Evolutionary conservation across 2,329 filamentous ascomycete species (phyloP).

Genomic region (Ophiostoma sp.): DNA sequence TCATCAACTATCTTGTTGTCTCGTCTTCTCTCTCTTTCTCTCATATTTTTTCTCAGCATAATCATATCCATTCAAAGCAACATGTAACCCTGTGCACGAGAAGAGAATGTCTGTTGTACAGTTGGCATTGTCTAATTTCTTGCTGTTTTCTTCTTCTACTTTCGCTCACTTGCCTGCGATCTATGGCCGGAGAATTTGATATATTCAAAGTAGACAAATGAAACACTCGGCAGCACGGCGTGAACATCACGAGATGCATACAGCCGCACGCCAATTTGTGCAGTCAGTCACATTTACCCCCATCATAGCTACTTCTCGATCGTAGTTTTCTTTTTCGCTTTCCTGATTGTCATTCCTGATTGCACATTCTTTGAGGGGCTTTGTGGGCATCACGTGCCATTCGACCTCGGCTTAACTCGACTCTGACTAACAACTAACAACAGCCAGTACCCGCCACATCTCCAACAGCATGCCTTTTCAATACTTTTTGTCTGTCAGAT

Average conservation of each 20-base stretch:
- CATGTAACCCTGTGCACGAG: not conserved
- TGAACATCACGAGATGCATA: too few species aligned
- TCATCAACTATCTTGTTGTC: not conserved
- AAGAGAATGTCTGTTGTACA: not conserved
- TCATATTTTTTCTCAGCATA: not conserved
- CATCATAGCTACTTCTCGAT: too few species aligned
- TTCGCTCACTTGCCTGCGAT: not conserved
- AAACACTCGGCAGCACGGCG: too few species aligned
- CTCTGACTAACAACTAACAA: not conserved
- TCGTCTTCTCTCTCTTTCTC: not conserved
- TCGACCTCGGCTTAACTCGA: not conserved
- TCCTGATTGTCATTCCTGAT: too few species aligned
- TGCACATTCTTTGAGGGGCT: not conserved
- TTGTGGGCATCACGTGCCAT: not conserved
- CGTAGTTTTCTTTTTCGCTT: not conserved
- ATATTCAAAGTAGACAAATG: too few species aligned
- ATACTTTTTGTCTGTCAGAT: not conserved
- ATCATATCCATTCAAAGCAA: not conserved
- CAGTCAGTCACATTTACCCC: too few species aligned
- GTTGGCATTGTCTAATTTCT: not conserved
- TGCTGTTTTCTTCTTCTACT: not conserved
- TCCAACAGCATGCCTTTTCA: not conserved
- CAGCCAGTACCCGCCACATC: not conserved
- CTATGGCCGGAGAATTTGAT: not conserved
- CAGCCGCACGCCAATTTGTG: too few species aligned